Evolutionary conservation across 257 asterid species (phyloP), one percentile per base, ranked within the genome.

Genomic region (Verbena officinalis): DNA sequence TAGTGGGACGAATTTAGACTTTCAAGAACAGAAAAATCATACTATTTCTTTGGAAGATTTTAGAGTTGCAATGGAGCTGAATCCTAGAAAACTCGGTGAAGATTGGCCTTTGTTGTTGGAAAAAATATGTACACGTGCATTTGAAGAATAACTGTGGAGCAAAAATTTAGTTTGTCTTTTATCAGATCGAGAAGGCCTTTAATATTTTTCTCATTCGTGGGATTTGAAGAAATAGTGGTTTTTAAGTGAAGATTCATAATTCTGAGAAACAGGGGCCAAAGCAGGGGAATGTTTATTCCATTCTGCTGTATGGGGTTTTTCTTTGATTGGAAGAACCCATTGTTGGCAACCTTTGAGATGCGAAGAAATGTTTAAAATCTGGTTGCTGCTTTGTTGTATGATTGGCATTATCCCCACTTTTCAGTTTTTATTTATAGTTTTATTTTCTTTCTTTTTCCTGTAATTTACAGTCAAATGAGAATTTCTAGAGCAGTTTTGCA

Each of bases 41-140:
- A 80, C 86, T 2, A 83, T 93, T 51, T 81, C 96, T 9, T 76
- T 94, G 72, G 89, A 83, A 76, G 99, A 94, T 80, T 94, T 94
- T 69, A 82, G 88, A 74, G 86, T 84, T 55, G 90, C 97, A 51
- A 88, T 90, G 99, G 99, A 90, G 86, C 83, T 90, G 76, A 86
- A 86, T 70, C 95, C 96, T 33, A 80, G 62, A 61, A 94, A 86
- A 71, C 97, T 94, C 11, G 99, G 97, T n/a, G 97, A 83, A 78
- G 95, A 90, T 73, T 94, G 99, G 99, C 97, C 99, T 1, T 69
- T 84, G 85, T 77, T 90, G 70, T 86, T 94, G 51, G 99, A 94
- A 79, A 88, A 77, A 79, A 86, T 93, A 75, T 86, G 97, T 77
- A 78, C 87, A 54, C 83, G 49, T 22, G 72, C 94, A 61, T 83